A percentile compares a stretch with the other conserved stretches of the same genome.
Evolutionary conservation across 2,329 filamentous ascomycete genomes (phyloP).

Genomic region (Proliferodiscus dingleyae): DNA sequence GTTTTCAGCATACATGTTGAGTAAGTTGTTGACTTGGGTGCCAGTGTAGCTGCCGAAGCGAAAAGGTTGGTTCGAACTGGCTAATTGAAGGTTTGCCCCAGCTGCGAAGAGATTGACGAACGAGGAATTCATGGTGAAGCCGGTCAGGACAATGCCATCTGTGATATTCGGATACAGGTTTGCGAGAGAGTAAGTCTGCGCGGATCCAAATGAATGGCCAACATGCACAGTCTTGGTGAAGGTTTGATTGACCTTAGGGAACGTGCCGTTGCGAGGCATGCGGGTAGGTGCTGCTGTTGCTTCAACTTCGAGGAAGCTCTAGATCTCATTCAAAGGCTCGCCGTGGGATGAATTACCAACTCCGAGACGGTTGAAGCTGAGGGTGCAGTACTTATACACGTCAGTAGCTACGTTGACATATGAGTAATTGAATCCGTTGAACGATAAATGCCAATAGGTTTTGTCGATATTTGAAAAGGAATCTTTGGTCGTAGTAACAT

Average conservation of each 20-base stretch:
- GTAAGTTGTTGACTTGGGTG: conserved; percentile 14
- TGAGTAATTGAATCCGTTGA: conserved; percentile 56
- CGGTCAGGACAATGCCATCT: conserved; percentile 56
- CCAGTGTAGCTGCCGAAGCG: conserved; percentile 33
- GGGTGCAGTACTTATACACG: conserved; percentile 51
- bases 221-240: conserved; percentile 50
- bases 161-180: conserved; percentile 47
- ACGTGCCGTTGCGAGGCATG: conserved; percentile 40
- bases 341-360: conserved; percentile 54
- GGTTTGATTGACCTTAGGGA: conserved; percentile 36
- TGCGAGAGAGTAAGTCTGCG: conserved; percentile 52
- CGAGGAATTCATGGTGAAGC: conserved; percentile 46
- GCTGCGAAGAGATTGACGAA: conserved; percentile 42
- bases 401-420: conserved; percentile 54
- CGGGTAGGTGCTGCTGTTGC: conserved; percentile 51
- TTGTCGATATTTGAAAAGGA: no score
- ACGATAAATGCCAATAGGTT: conserved; percentile 58
- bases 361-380: conserved; percentile 58
- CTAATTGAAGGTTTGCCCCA: conserved; percentile 44
- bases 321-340: conserved; percentile 55
- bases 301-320: conserved; percentile 52
- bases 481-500: no score
- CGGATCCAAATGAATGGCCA: conserved; percentile 60
- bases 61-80: conserved; percentile 29
- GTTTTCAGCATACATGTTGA: conserved; percentile 13